Conservation (phyloP, 805 yeast species). For the Ogataea nonfermentans region DNA sequence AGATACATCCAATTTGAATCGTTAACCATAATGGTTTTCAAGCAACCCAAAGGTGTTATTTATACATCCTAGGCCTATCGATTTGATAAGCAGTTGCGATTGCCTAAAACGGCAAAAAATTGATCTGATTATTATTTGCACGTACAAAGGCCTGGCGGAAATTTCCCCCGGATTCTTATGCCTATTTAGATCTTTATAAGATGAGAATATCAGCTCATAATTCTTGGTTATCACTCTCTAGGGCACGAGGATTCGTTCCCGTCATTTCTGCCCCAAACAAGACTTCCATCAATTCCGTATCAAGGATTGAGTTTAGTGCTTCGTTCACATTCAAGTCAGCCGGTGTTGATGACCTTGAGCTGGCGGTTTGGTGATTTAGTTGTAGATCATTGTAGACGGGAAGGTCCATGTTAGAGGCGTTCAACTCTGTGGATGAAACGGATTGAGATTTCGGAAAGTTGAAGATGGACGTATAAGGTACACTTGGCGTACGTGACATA, state of each 20-base stretch:
- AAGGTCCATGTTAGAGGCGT: constrained; percentile 5
- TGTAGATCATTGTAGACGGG: constrained; percentile 4
- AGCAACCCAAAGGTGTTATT: not conserved
- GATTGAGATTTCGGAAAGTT: constrained; percentile 1
- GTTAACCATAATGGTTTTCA: constrained; percentile 1
- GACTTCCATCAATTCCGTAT: constrained; percentile 34
- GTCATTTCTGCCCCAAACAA: constrained; percentile 31
- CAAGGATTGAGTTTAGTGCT: constrained; percentile 29
- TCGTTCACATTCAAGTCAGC: constrained; percentile 24
- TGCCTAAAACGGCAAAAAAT: constrained; percentile 24
- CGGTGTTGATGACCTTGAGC: constrained; percentile 8
- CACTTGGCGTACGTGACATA: not conserved
- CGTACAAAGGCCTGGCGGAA: constrained; percentile 8
- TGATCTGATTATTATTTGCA: constrained; percentile 12
- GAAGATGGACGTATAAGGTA: constrained; percentile 7
- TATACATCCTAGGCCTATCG: not conserved
- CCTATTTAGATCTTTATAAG: constrained; percentile 3
- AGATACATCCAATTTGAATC: constrained; percentile 19
- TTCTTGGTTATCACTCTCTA: constrained; percentile 7
- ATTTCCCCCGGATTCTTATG: constrained; percentile 3
- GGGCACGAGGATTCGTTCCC: constrained; percentile 1
- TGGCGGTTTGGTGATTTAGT: constrained; percentile 6
- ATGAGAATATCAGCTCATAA: constrained; percentile 2
- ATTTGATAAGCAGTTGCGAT: constrained; percentile 3
- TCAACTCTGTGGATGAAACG: constrained; percentile 2